Percentiles rank a stretch among this genome's conserved stretches.
Evolutionary conservation across 768 basidiomycete species (phyloP).

Genomic region (Amanita phalloides): DNA sequence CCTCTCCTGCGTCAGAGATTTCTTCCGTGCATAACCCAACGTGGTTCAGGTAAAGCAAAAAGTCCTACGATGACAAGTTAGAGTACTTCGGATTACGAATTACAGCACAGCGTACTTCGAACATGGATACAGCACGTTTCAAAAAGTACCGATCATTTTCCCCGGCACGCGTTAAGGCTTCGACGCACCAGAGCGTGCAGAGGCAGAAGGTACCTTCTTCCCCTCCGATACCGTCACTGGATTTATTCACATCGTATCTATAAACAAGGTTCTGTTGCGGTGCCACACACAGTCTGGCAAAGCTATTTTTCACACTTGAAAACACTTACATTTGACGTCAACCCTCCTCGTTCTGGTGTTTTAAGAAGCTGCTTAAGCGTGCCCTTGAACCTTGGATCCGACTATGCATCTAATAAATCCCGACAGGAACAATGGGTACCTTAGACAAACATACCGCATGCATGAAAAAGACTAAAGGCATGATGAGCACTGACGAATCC

Average conservation of each 20-base stretch:
- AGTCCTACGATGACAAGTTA: constrained; percentile 35
- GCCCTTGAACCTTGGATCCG: constrained; percentile 80
- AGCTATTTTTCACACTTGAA: neutral
- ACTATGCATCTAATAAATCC: constrained; percentile 24
- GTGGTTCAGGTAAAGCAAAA: constrained; percentile 77
- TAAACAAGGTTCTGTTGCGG: constrained; percentile 68
- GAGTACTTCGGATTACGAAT: neutral
- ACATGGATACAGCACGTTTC: constrained; percentile 69
- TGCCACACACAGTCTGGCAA: too few species aligned
- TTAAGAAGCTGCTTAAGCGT: constrained; percentile 79
- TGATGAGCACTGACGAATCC: constrained; percentile 84
- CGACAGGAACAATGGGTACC: neutral
- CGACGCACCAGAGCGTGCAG: constrained; percentile 80
- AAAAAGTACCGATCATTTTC: constrained; percentile 63
- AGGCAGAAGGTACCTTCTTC: constrained; percentile 94
- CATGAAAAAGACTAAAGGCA: constrained; percentile 91
- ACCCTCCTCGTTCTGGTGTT: constrained; percentile 82
- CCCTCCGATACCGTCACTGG: constrained; percentile 90
- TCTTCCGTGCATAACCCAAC: constrained; percentile 82
- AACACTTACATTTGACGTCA: constrained; percentile 69
- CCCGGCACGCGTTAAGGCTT: constrained; percentile 84
- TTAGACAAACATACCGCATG: constrained; percentile 43
- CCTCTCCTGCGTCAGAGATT: constrained; percentile 78
- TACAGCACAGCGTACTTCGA: constrained; percentile 48
- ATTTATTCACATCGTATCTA: constrained; percentile 78